Base-by-base conservation (phyloP, 2,329 filamentous ascomycete species). In the Fusarium xyrophilum region DNA sequence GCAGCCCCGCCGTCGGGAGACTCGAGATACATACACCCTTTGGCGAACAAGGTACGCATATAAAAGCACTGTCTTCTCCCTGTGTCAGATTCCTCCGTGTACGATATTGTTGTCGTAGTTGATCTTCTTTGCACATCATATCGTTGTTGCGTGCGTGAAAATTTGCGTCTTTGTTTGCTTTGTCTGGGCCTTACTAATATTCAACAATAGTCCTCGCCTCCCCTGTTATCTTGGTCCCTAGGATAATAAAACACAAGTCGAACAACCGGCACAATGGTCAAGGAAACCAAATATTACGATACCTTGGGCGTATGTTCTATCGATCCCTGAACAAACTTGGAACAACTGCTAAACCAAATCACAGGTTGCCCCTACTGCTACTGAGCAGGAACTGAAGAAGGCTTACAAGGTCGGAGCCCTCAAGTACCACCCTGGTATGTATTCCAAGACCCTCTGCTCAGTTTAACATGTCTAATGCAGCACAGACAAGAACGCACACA, bases 401-500 rank as follows among this genome's bases (percentile, higher is more conserved):
- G 93, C 90, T 74, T 97, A 96, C 86, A 93, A 93, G 81, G 89
- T 90, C 72, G 88, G 89, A 73, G 93, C 93, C 35, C 82, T 96
- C 65, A 96, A 95, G 82, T 91, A 90, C 79, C 93, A 96, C 77
- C 93, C 93, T 78, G 91, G 91, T 93, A 86, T 71, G 88, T 79
- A 62, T 32, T n/a, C 28, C 11, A 33, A 55, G 23, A 12, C 56
- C n/a, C 39, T 6, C 21, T 14, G 14, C 32, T 38, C 6, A 21
- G 28, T 32, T 27, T 13, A 15, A n/a, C 19, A 23, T 51, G 30
- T 47, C 71, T 74, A 56, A 74, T 59, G 32, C 59, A 62, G 28
- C 60, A 39, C 73, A 96, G 95, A 99, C 82, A 99, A 99, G 87
- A 99, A 99, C 82, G 89, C 91, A 70, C 89, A 96, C 84, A 96